Percentiles rank a stretch among this genome's conserved stretches.
These are phyloP conservation scores for Cenchrus americanus DNA, from an alignment of 176 grass and related monocot genomes.

Conservation along the genomic window DNA sequence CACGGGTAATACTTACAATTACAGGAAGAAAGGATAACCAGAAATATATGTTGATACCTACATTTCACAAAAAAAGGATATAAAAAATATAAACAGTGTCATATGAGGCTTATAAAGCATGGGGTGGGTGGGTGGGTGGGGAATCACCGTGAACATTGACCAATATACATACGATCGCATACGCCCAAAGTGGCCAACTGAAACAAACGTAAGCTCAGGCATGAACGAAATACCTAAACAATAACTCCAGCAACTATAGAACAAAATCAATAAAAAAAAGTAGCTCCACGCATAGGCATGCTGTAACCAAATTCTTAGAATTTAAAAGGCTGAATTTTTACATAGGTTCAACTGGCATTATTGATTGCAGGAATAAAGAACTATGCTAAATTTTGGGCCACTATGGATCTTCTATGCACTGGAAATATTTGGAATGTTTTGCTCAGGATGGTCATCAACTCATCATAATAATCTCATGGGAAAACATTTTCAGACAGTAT, in stretches of 20 bases:
- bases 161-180: conserved; percentile 87
- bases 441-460: background rate
- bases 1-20: conserved; percentile 62
- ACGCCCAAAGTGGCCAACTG: conserved; percentile 96
- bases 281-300: background rate
- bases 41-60: conserved; percentile 99
- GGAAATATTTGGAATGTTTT: background rate
- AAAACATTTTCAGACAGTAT: background rate
- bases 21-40: conserved; percentile 88
- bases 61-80: conserved; percentile 25
- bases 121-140: background rate
- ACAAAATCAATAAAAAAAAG: background rate
- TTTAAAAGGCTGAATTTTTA: background rate
- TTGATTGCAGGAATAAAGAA: background rate
- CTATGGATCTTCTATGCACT: background rate
- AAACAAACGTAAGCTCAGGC: conserved; percentile 39
- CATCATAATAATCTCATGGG: background rate
- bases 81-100: background rate
- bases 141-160: conserved; percentile 80
- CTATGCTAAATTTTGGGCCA: background rate
- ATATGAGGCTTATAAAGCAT: background rate
- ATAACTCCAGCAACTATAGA: background rate
- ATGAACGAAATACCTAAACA: background rate
- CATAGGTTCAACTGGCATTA: background rate
- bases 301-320: conserved; percentile 23